phyloP scores from a whole-genome alignment of 805 yeast species.

The Saccharomycopsis sp. region DNA sequence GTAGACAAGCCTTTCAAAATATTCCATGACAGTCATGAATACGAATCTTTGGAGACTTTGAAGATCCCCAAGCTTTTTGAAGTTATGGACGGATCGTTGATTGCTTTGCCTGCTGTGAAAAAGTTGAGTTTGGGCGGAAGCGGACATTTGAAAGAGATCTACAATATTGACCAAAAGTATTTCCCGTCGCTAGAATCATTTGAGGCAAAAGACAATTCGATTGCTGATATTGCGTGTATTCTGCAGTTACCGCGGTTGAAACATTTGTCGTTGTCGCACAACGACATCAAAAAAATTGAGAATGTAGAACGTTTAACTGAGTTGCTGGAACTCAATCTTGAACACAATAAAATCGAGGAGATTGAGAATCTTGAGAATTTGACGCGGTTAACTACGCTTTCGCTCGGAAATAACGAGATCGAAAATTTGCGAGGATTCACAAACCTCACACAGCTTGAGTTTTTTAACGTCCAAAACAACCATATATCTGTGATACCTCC shows the following conservation, averaged over 20 bases:
- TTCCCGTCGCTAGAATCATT: neutral
- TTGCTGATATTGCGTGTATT: neutral
- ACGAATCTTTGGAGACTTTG: neutral
- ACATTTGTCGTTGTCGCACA: neutral
- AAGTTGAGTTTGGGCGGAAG: neutral
- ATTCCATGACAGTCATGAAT: neutral
- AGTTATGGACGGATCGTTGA: neutral
- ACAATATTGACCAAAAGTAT: neutral
- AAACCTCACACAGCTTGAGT: neutral
- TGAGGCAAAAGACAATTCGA: neutral
- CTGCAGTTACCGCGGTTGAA: neutral
- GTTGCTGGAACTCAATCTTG: neutral
- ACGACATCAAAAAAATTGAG: neutral
- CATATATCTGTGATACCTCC: neutral
- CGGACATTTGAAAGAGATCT: neutral
- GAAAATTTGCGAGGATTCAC: neutral
- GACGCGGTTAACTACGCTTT: neutral
- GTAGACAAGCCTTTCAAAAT: neutral
- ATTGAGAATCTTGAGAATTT: neutral
- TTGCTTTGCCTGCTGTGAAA: neutral
- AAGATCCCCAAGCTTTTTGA: neutral
- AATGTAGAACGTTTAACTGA: neutral
- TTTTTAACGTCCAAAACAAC: neutral
- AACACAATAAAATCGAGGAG: neutral
- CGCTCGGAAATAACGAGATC: neutral